Evolutionary conservation across 345 rosid species (phyloP).

Genomic region (Boechera stricta): DNA sequence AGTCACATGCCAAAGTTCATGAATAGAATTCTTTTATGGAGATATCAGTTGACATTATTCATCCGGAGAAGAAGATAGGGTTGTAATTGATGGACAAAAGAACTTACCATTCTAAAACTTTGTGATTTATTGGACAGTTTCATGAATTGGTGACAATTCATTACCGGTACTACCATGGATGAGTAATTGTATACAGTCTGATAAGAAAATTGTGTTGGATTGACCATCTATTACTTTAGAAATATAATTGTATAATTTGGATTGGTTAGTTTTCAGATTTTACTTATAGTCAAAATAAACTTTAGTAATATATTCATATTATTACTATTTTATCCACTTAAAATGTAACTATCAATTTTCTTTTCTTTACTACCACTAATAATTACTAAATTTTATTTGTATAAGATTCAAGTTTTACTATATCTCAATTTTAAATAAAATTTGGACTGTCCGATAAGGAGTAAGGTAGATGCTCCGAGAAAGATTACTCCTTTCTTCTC

Average conservation of each 20-base stretch:
- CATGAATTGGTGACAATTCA: background rate
- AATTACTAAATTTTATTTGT: too few species aligned
- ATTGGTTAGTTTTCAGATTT: background rate
- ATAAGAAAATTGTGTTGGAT: background rate
- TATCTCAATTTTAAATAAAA: too few species aligned
- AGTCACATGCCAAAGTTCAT: conserved; percentile 7
- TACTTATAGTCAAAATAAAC: too few species aligned
- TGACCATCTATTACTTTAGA: background rate
- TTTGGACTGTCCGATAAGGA: too few species aligned
- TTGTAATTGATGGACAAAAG: background rate
- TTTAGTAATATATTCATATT: too few species aligned
- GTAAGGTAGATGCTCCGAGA: too few species aligned
- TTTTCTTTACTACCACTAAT: too few species aligned
- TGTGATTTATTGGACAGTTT: background rate
- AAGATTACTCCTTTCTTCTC: too few species aligned
- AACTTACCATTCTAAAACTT: background rate
- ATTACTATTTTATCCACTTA: too few species aligned
- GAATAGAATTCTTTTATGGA: background rate
- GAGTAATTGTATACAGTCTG: background rate
- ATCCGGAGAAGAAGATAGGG: background rate
- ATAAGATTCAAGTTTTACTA: too few species aligned
- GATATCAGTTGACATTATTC: conserved; percentile 1
- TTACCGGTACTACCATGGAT: background rate
- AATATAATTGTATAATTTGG: background rate
- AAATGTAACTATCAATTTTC: too few species aligned